Base-by-base conservation (phyloP, 148 eudicot species). In the Gaultheria prostrata region DNA sequence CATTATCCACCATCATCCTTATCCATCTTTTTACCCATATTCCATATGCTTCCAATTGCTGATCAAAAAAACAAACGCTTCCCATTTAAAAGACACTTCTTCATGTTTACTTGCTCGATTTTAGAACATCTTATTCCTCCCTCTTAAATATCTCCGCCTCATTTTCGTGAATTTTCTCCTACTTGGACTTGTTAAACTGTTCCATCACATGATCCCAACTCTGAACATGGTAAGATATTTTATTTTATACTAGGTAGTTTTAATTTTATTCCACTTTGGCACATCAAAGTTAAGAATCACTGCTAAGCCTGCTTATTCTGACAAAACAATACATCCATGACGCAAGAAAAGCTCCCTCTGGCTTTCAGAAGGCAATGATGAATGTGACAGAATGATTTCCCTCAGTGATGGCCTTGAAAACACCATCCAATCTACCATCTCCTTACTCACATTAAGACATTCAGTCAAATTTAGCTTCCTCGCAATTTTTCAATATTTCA, bases 351-450 rank as follows among this genome's bases (percentile, higher is more conserved):
- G 82, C 53, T 49, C 65, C 83, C 80, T 84, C 89, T 87, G 88
- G 69, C 24, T 53, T 35, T 82, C 87, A 20, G 82, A 83, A 51
- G 80, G 28, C 71, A 79, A 73, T 49, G 45, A 12, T 4, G 72
- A 28, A 3, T 67, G 79, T 1, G 96, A 89, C 12, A 89, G 90
- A 35, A 87, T 78, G 8, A 93, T 86, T 87, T 90, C 88, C 90
- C 88, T 79, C 71, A 90, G 85, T 4, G 96, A 89, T 70, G 93
- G 89, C 86, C 90, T 85, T 39, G 89, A 43, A 78, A 86, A 89
- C 56, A 93, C 88, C 88, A 90, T 87, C 91, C 90, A 85, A 79
- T 83, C 84, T 1, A 91, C 73, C 69, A 81, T 63, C 39, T 83
- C 86, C 11, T 53, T 80, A 26, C 85, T 61, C 83, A 90, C 82